Evolutionary conservation across 2,329 filamentous ascomycete genomes (phyloP), one percentile per base, ranked within the genome.

Genomic region (Diaporthe nobilis): DNA sequence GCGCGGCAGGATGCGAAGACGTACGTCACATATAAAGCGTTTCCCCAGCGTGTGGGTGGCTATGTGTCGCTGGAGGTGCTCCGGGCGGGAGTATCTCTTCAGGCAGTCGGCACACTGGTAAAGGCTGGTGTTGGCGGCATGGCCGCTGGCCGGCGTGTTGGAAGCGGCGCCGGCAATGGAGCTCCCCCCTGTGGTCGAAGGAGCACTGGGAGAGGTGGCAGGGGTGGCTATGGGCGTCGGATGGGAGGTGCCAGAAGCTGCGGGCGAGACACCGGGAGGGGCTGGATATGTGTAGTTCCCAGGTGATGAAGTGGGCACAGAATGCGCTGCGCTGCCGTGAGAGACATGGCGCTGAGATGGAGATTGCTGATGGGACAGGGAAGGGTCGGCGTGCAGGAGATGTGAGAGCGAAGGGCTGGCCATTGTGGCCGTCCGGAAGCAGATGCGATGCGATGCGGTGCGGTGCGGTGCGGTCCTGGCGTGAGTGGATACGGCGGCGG

Each of bases 91-190:
- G 78, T 90, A 90, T 25, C 87, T 84, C 77, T 85, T 84, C 68
- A 87, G 85, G 78, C 88, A 90, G 77, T 89, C 86, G 70, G 87
- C 86, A 75, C 88, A 90, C 71, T 88, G 87, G 78, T 90, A 82
- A 5, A 83, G 79, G 44, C 81, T 81, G 44, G 81, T 78, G 15
- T 80, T 80, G 49, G 77, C 79, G 31, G 80, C 75, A 74, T 83
- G 81, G 49, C 77, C 75, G 51, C 79, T 75, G 39, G 78, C 57
- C 2, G 63, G 58, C 2, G 77, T 49, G 15, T 71, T 55, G 22
- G 75, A 37, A 15, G 57, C n/a, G 8, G 75, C 42, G 7, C 44
- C n/a, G 31, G 34, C 71, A 17, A 55, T 25, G 37, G 44, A 39
- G 58, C 47, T 65, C 17, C 37, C 53, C 13, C 51, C 72, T 71